phyloP scores from a whole-genome alignment of 768 basidiomycete species.

The Tulasnella sp. region DNA sequence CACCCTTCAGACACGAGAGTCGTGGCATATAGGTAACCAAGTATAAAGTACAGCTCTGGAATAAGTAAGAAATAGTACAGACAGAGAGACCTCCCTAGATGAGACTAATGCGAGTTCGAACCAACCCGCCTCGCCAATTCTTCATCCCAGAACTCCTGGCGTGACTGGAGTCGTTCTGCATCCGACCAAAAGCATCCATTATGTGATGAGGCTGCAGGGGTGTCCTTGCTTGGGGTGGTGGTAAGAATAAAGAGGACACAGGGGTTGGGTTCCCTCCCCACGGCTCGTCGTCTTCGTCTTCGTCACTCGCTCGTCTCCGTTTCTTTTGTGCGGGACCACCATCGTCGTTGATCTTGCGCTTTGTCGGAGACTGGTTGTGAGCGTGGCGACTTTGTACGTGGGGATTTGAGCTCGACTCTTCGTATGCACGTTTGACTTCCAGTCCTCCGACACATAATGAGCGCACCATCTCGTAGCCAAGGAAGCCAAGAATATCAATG shows the following conservation, averaged over 20 bases:
- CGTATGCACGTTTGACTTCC: conserved; percentile 67
- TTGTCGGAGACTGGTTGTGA: conserved; percentile 51
- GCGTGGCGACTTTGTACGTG: conserved; percentile 44
- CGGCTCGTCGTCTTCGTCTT: conserved; percentile 31
- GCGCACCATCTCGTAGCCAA: conserved; percentile 95
- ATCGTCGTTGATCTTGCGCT: conserved; percentile 31
- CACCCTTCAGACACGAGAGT: not conserved
- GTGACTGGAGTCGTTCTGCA: conserved; percentile 80
- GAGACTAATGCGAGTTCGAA: conserved; percentile 66
- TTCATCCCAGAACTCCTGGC: conserved; percentile 74
- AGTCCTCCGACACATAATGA: conserved; percentile 83
- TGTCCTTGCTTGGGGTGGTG: conserved; percentile 69
- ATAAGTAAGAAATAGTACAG: not conserved
- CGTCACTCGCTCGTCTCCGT: conserved; percentile 44
- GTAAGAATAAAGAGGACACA: conserved; percentile 63
- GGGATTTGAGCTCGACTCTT: conserved; percentile 31
- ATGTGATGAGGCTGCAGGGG: conserved; percentile 76
- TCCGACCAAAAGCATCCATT: conserved; percentile 79
- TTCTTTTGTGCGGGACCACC: conserved; percentile 35
- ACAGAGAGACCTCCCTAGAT: conserved; percentile 34
- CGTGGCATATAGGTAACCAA: not conserved
- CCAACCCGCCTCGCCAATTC: conserved; percentile 79
- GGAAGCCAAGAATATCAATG: conserved; percentile 91
- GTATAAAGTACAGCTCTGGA: not conserved
- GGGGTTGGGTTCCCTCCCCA: conserved; percentile 34